Evolutionary conservation across 1,284 basidiomycete genomes (phyloP).

Genomic region (Melampsora abietis-canadensis): DNA sequence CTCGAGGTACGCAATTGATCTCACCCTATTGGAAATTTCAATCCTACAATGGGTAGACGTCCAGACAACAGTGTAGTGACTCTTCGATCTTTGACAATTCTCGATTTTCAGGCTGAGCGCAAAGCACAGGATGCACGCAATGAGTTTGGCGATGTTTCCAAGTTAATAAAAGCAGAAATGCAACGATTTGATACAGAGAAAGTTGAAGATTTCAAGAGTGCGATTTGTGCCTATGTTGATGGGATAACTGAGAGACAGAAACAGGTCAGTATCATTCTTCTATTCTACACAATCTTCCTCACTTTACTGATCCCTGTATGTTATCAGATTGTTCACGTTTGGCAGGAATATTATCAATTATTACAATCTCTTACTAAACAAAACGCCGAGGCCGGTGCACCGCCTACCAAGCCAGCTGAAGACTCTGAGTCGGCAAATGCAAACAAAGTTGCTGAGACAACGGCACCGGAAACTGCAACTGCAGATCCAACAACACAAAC

Average conservation of each 20-base stretch:
- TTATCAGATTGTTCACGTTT: conserved; percentile 32
- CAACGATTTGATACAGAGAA: conserved; percentile 90
- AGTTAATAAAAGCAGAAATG: conserved; percentile 83
- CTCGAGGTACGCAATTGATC: conserved; percentile 9
- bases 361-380: conserved; percentile 31
- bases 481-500: neutral
- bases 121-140: conserved; percentile 72
- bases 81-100: neutral
- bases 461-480: neutral
- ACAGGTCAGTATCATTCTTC: conserved; percentile 58
- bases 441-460: neutral
- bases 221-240: conserved; percentile 71
- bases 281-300: neutral
- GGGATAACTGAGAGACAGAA: conserved; percentile 78
- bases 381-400: conserved; percentile 16
- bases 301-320: neutral
- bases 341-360: conserved; percentile 42
- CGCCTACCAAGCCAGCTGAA: neutral
- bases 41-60: neutral
- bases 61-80: neutral
- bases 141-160: conserved; percentile 82
- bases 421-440: neutral
- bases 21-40: neutral
- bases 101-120: conserved; percentile 67
- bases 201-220: conserved; percentile 78